Evolutionary conservation across 177 flowering plant genomes (phyloP).

Genomic region (Telopea speciosissima): DNA sequence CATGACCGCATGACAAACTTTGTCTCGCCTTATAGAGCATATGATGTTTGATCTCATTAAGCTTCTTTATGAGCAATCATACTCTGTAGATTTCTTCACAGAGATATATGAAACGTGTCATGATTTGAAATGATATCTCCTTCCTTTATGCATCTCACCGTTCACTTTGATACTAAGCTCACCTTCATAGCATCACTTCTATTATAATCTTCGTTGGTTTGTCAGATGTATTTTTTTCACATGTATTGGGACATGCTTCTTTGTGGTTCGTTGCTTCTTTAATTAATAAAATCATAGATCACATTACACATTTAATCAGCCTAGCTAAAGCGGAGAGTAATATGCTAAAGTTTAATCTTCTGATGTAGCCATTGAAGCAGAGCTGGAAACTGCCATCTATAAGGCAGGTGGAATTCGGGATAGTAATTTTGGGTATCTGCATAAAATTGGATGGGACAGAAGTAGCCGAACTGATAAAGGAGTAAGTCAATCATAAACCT

Average conservation of each 20-base stretch:
- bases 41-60: too few species aligned
- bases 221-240: too few species aligned
- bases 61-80: too few species aligned
- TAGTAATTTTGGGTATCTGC: conserved; percentile 70
- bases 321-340: conserved; percentile 6
- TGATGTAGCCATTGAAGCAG: conserved; percentile 76
- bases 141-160: too few species aligned
- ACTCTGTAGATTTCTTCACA: too few species aligned
- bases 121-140: too few species aligned
- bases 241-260: not conserved
- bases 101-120: too few species aligned
- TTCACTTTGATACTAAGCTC: too few species aligned
- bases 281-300: not conserved
- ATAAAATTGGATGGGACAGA: conserved; percentile 83
- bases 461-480: conserved; percentile 99
- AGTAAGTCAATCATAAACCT: conserved; percentile 31
- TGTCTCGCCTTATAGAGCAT: too few species aligned
- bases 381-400: conserved; percentile 67
- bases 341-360: conserved; percentile 29
- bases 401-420: conserved; percentile 87
- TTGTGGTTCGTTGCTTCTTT: conserved; percentile 6
- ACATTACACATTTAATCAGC: conserved; percentile 9
- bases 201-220: too few species aligned
- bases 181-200: too few species aligned
- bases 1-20: too few species aligned